A percentile compares a stretch with the other conserved stretches of the same genome.
These are phyloP conservation scores for Chaetomium cochliodes DNA, from an alignment of 495 filamentous ascomycete species.

Conservation along the genomic window DNA sequence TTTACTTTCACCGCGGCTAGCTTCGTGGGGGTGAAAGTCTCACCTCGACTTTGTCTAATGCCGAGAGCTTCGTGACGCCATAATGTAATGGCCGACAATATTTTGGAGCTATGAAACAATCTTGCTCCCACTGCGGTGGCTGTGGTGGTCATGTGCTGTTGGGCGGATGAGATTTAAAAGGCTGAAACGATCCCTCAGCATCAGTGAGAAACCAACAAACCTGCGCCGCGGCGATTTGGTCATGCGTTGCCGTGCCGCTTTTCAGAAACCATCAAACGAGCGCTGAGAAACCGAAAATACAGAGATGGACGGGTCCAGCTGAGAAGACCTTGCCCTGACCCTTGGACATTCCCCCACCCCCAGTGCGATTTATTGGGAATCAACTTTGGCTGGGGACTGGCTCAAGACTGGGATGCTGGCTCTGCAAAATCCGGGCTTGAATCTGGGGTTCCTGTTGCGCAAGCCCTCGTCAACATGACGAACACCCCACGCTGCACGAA, in stretches of 20 bases:
- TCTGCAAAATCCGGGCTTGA: not conserved
- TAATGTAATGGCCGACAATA: not conserved
- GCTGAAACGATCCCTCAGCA: constrained; percentile 8
- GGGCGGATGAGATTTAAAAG: not conserved
- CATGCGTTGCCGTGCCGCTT: constrained; percentile 15
- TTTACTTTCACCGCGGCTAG: not conserved
- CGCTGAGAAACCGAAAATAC: not conserved
- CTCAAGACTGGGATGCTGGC: not conserved
- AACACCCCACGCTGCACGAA: not conserved
- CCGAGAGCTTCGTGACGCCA: not conserved
- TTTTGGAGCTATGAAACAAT: not conserved
- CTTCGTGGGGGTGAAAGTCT: constrained; percentile 1
- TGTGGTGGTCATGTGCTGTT: constrained; percentile 7
- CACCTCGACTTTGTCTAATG: too few relatives aligned
- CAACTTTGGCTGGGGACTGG: too few relatives aligned
- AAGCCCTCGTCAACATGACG: constrained; percentile 2
- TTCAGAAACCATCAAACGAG: not conserved
- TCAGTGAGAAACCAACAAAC: constrained; percentile 6
- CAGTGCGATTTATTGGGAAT: not conserved
- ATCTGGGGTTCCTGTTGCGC: not conserved
- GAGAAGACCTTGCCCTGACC: not conserved
- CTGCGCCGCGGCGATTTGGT: constrained; percentile 11
- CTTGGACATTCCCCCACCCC: not conserved
- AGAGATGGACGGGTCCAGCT: not conserved
- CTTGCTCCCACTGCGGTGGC: not conserved